Evolutionary conservation across 495 filamentous ascomycete species (phyloP).

Genomic region (Delitschia confertaspora): DNA sequence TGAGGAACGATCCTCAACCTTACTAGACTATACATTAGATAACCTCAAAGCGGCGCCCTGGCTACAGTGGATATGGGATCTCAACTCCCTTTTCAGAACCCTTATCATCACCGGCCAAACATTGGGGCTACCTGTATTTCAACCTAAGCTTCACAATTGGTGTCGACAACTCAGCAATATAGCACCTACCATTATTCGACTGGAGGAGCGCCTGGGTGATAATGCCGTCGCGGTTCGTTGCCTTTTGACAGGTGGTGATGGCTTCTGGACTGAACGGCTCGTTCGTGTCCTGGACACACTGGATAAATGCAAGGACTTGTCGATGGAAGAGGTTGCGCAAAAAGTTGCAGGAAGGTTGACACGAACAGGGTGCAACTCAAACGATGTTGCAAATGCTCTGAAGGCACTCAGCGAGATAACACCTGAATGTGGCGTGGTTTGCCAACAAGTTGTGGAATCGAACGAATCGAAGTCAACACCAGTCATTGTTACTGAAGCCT

Average conservation of each 20-base stretch:
- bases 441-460: conserved; percentile 7
- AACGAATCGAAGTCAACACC: conserved; percentile 1
- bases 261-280: conserved; percentile 5
- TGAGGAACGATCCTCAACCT: not conserved
- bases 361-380: conserved; percentile 5
- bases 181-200: conserved; percentile 6
- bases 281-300: conserved; percentile 8
- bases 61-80: conserved; percentile 13
- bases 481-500: not conserved
- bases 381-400: conserved; percentile 2
- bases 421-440: conserved; percentile 9
- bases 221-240: conserved; percentile 1
- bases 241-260: conserved; percentile 15
- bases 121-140: not conserved
- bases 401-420: not conserved
- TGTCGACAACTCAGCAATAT: conserved; percentile 8
- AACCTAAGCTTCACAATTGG: conserved; percentile 11
- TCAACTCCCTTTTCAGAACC: conserved; percentile 15
- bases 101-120: conserved; percentile 5
- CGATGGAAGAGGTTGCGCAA: conserved; percentile 16
- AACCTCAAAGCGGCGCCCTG: conserved; percentile 9
- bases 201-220: conserved; percentile 8
- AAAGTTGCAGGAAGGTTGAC: conserved; percentile 1
- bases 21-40: conserved; percentile 9
- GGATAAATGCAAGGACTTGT: not conserved